Evolutionary conservation across 345 rosid species (phyloP), one percentile per base, ranked within the genome.

Genomic region (Aegle marmelos): DNA sequence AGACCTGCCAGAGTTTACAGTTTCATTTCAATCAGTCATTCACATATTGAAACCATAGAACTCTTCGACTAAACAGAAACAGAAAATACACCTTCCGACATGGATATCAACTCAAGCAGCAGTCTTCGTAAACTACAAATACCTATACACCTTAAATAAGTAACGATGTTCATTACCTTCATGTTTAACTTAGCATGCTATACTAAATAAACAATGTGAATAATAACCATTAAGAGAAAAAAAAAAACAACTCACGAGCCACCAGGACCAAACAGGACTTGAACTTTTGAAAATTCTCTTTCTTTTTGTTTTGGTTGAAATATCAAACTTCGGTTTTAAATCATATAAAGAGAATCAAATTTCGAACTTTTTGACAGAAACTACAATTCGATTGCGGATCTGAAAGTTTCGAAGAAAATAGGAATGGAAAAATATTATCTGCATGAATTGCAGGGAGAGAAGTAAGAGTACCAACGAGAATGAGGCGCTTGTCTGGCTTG

Each of bases 401-500:
- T 64, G 78, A 45, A 62, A 34, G 34, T 58, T 58, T 6, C 64
- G 4, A 60, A 27, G 21, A 41, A 58, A 11, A 58, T 19, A 31
- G 1, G n/a, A 34, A 25, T 1, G 14, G 56, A 62, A 39, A 41
- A 58, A 72, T 54, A 30, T 19, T 31, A 30, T 5, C 11, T 60
- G 67, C 48, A 21, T 9, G 10, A 30, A 34, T 4, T 9, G 21
- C 16, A 36, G 4, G 56, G 21, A 22, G 9, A 72, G 24, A 14
- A 19, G 70, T 19, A 61, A 33, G 60, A 21, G 22, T 85, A 93
- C 99, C 99, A 50, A 95, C 81, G 87, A 95, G 91, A 74, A 95
- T 86, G 90, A 95, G 94, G 79, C 97, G 98, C 81, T 92, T 93
- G 79, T 95, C 97, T 50, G 99, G 96, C 60, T 91, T 92, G 79